phyloP scores from a whole-genome alignment of 2,329 filamentous ascomycete species.

The Alternaria consortialis region DNA sequence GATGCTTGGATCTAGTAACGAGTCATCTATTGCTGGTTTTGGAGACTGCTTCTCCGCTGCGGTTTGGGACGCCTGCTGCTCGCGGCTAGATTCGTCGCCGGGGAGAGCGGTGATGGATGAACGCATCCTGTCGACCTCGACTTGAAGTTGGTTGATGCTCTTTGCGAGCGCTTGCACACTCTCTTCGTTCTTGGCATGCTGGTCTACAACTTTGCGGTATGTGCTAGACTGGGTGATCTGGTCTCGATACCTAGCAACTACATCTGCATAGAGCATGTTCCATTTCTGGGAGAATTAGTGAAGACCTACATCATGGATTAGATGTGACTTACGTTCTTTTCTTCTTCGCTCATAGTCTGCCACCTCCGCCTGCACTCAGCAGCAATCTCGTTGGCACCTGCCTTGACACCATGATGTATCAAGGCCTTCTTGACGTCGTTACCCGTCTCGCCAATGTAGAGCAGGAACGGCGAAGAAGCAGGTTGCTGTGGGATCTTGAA shows the following conservation, averaged over 20 bases:
- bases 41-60: conserved; percentile 30
- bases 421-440: conserved; percentile 51
- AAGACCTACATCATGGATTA: not conserved
- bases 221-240: conserved; percentile 49
- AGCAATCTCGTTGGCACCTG: conserved; percentile 52
- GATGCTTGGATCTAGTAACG: conserved; percentile 47
- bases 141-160: conserved; percentile 52
- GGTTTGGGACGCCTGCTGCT: conserved; percentile 21
- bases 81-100: conserved; percentile 25
- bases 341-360: conserved; percentile 51
- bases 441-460: conserved; percentile 53
- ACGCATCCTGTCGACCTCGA: conserved; percentile 52
- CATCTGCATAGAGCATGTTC: conserved; percentile 52
- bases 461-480: conserved; percentile 51
- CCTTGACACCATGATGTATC: conserved; percentile 47
- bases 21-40: conserved; percentile 38
- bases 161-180: conserved; percentile 52
- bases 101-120: conserved; percentile 42
- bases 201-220: conserved; percentile 49
- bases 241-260: conserved; percentile 52
- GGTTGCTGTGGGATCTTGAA: conserved; percentile 51
- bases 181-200: conserved; percentile 50
- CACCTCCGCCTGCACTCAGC: conserved; percentile 52
- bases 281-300: conserved; percentile 48
- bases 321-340: conserved; percentile 44